Percentiles rank a stretch among this genome's conserved stretches.
phyloP scores from a whole-genome alignment of 2,329 filamentous ascomycete genomes.

The Aspergillus caelatus region DNA sequence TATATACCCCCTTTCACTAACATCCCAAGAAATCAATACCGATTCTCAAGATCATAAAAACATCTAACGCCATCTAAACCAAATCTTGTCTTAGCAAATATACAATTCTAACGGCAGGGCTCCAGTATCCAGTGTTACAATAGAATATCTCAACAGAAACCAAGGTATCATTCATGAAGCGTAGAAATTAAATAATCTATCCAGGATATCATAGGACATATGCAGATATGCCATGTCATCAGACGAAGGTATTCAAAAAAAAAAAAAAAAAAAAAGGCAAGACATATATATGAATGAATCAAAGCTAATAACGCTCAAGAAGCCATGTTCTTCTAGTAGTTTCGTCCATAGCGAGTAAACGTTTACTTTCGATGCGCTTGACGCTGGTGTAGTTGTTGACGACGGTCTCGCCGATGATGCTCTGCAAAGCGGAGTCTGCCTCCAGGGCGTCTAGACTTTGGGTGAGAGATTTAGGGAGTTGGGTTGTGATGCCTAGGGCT shows the following conservation, averaged over 20 bases:
- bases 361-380: constrained; percentile 37
- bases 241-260: not conserved
- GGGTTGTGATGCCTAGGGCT: constrained; percentile 39
- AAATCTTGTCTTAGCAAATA: not conserved
- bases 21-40: too few species aligned
- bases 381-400: constrained; percentile 33
- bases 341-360: constrained; percentile 35
- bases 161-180: not conserved
- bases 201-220: not conserved
- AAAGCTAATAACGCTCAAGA: constrained; percentile 40
- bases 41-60: too few species aligned
- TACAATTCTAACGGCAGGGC: not conserved
- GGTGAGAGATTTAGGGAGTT: constrained; percentile 38
- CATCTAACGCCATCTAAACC: not conserved
- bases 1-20: too few species aligned
- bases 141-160: not conserved
- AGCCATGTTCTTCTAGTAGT: constrained; percentile 39
- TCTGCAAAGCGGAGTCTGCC: constrained; percentile 29
- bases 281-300: not conserved
- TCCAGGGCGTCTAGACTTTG: constrained; percentile 39
- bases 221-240: not conserved
- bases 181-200: not conserved
- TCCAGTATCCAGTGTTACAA: not conserved
- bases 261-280: too few species aligned
- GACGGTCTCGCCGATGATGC: constrained; percentile 32